These are phyloP conservation scores for Warburgia ugandensis DNA, from an alignment of 164 flowering plant species.

Conservation along the genomic window DNA sequence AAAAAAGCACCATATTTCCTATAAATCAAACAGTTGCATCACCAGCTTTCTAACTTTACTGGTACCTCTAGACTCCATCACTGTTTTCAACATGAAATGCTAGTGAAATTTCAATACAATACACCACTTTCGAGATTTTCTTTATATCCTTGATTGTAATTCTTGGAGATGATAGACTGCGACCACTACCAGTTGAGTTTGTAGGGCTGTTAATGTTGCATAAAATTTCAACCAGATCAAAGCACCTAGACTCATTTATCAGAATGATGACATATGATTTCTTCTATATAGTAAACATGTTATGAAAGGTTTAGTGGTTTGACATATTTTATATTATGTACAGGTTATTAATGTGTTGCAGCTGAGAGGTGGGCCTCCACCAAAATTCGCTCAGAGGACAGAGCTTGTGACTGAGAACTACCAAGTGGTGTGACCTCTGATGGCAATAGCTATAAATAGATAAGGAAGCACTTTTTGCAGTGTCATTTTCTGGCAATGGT, in stretches of 20 bases:
- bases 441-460: too few relatives aligned
- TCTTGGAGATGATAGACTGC: background rate
- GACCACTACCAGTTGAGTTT: background rate
- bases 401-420: conserved; percentile 26
- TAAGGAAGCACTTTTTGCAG: too few relatives aligned
- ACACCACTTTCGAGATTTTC: too few relatives aligned
- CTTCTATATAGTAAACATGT: background rate
- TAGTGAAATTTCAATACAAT: too few relatives aligned
- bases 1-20: too few relatives aligned
- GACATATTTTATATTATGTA: background rate
- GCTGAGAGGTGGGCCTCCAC: conserved; percentile 21
- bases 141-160: too few relatives aligned
- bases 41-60: too few relatives aligned
- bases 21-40: too few relatives aligned
- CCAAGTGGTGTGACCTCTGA: conserved; percentile 27
- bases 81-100: too few relatives aligned
- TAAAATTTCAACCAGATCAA: background rate
- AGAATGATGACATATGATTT: background rate
- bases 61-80: too few relatives aligned
- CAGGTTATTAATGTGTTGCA: conserved; percentile 24
- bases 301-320: background rate
- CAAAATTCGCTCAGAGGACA: conserved; percentile 23
- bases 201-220: background rate
- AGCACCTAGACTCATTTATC: background rate
- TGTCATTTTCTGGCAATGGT: too few relatives aligned